These are phyloP conservation scores for Volvox carteri DNA, from an alignment of 163 green algal species.

Conservation along the genomic window DNA sequence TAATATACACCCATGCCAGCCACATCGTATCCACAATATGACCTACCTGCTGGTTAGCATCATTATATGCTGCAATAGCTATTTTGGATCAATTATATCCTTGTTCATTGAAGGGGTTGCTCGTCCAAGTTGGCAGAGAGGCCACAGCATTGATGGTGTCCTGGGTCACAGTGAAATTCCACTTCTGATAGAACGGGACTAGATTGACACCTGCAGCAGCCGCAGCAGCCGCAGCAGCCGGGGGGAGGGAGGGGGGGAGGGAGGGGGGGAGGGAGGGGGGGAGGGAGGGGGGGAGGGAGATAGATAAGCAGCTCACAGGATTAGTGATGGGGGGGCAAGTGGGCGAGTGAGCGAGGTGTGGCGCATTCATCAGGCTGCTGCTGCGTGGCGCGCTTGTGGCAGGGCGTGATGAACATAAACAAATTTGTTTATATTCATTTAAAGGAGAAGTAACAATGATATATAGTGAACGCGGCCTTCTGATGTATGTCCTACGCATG, in stretches of 20 bases:
- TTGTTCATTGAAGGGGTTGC: not conserved
- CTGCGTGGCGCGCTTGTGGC: too few relatives aligned
- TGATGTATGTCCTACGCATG: not conserved
- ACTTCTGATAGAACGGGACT: constrained; percentile 11
- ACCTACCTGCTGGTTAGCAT: too few relatives aligned
- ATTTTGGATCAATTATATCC: not conserved
- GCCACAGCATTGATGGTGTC: not conserved
- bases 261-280: not conserved
- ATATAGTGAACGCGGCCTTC: too few relatives aligned
- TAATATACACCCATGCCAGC: too few relatives aligned
- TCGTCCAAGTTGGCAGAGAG: not conserved
- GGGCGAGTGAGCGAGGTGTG: not conserved
- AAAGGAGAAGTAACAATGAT: not conserved
- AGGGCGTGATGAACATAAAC: too few relatives aligned
- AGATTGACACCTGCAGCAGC: constrained; percentile 28
- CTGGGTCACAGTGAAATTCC: not conserved
- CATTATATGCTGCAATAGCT: not conserved
- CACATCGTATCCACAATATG: too few relatives aligned
- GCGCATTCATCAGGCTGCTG: not conserved
- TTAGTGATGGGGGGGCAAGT: not conserved
- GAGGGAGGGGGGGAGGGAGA: not conserved
- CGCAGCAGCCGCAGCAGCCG: too few relatives aligned
- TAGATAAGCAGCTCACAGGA: not conserved
- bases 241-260: not conserved
- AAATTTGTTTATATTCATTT: not conserved